Conservation (phyloP, 139 green algal genomes). For the Closterium sp. region DNA sequence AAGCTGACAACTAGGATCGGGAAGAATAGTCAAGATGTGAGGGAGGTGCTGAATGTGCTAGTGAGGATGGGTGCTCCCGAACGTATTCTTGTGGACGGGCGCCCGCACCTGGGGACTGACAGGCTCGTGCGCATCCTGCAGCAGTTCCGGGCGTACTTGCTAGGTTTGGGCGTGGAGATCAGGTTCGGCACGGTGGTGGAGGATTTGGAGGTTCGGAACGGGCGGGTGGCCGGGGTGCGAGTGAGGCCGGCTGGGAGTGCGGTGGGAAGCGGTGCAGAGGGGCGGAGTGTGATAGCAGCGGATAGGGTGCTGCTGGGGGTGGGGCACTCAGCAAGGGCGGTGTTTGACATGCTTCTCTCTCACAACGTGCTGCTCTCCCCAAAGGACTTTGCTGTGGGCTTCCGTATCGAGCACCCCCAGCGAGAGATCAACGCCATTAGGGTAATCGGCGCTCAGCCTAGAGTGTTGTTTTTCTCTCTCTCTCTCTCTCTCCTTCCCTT, state of each 20-base stretch:
- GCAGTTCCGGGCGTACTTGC: slow-evolving; percentile 63
- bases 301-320: slow-evolving; percentile 66
- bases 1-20: slow-evolving; percentile 84
- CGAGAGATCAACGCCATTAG: slow-evolving; percentile 67
- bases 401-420: slow-evolving; percentile 85
- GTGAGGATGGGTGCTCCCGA: slow-evolving; percentile 72
- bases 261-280: slow-evolving; percentile 32
- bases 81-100: slow-evolving; percentile 70
- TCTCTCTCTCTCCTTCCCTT: not conserved
- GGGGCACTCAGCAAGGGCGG: slow-evolving; percentile 49
- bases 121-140: slow-evolving; percentile 72
- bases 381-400: slow-evolving; percentile 79
- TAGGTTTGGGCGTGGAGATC: slow-evolving; percentile 55
- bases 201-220: slow-evolving; percentile 58
- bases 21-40: slow-evolving; percentile 52
- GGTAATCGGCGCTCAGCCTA: slow-evolving; percentile 27
- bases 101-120: slow-evolving; percentile 85
- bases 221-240: slow-evolving; percentile 57
- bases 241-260: slow-evolving; percentile 35
- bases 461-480: not conserved
- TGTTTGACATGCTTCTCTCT: slow-evolving; percentile 63
- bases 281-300: slow-evolving; percentile 47
- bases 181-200: slow-evolving; percentile 65
- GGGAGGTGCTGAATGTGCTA: slow-evolving; percentile 68
- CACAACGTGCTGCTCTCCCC: slow-evolving; percentile 62